Evolutionary conservation across 1,284 basidiomycete genomes (phyloP), one percentile per base, ranked within the genome.

Genomic region (Cryptococcus sp.): DNA sequence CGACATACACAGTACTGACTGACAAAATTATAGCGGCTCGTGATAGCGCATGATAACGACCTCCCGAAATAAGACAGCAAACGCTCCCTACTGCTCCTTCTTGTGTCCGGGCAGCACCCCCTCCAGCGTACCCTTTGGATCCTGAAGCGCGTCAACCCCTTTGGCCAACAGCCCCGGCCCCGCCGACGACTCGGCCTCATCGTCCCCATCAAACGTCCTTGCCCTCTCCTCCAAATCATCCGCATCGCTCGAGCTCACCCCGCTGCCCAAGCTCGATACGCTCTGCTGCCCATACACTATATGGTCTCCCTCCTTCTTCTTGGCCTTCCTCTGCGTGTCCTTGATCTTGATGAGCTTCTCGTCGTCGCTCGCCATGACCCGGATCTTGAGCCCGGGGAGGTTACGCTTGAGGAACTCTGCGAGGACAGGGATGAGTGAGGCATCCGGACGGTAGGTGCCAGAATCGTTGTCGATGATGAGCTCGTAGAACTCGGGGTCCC

Each of bases 331-430:
- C 50, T 74, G 71, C 21, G 64, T 58, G 48, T 69, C 62, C 62
- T 76, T 76, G 54, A 72, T 71, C 64, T 72, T 64, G 38, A 65
- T 58, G 33, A 74, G 59, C 39, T 77, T 79, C 36, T 84, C 80
- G 63, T 89, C 86, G 56, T 82, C 81, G 51, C 81, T 79, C 59
- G 82, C 80, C 67, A 83, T 77, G 28, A 82, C 83, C 52, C 81
- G 69, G 33, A 90, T 79, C 39, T 69, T 75, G 55, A 89, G 79
- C 3, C 84, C 85, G 15, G 82, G 79, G 68, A 90, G 88, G 69
- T 90, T 89, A 64, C 81, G 80, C 73, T 86, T 60, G 35, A 82
- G 69, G 37, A 71, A 81, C 44, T 69, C 62, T 43, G 75, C 66
- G 24, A 82, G 65, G 0, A 73, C 55, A 7, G 80, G 79, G 12